Evolutionary conservation across 371 early-diverging fungal species (phyloP).

Genomic region (Mortierella sp.): DNA sequence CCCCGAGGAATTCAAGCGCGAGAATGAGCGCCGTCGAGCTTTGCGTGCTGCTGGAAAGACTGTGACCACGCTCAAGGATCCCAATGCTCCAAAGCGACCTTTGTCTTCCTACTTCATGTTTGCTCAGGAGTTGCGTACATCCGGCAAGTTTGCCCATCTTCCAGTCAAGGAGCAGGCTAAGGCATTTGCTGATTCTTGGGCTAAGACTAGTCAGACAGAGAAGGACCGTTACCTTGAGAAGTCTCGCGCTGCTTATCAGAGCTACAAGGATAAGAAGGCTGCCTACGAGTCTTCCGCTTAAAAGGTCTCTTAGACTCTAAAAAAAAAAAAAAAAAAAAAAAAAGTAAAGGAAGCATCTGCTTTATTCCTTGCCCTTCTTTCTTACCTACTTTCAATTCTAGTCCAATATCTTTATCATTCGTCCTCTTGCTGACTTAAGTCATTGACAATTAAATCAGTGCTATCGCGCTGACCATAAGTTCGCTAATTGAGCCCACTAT

Average conservation of each 20-base stretch:
- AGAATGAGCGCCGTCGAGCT: constrained; percentile 59
- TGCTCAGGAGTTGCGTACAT: constrained; percentile 45
- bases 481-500: too few relatives aligned
- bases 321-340: neutral
- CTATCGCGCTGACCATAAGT: too few relatives aligned
- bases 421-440: too few relatives aligned
- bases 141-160: constrained; percentile 36
- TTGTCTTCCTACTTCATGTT: constrained; percentile 57
- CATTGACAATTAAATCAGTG: too few relatives aligned
- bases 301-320: too few relatives aligned
- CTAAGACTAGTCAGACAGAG: constrained; percentile 22
- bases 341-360: neutral
- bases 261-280: constrained; percentile 35
- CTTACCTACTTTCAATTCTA: neutral
- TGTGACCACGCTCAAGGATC: constrained; percentile 63
- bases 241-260: constrained; percentile 6
- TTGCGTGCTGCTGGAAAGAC: constrained; percentile 54
- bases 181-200: constrained; percentile 47
- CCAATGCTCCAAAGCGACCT: constrained; percentile 70
- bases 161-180: constrained; percentile 48
- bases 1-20: constrained; percentile 59
- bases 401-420: constrained; percentile 6
- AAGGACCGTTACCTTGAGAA: constrained; percentile 28
- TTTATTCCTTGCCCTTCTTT: neutral
- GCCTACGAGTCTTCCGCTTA: constrained; percentile 19